A percentile compares a stretch with the other conserved stretches of the same genome.
Conservation (phyloP, 768 basidiomycete species). For the Exidia glandulosa region DNA sequence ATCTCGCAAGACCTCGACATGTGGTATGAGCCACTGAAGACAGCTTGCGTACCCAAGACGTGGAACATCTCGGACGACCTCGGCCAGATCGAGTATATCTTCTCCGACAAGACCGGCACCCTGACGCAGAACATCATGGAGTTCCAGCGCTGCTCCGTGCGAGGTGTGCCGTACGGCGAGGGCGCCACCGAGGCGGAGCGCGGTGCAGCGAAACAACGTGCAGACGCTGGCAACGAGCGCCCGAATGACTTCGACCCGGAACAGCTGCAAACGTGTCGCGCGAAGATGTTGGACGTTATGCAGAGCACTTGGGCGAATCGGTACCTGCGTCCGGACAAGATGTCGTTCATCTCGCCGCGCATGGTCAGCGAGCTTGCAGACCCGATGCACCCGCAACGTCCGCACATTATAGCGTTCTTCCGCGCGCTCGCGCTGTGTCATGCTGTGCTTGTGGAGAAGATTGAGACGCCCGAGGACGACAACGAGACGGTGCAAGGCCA, state of each 20-base stretch:
- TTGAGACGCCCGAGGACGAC: neutral
- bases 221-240: slow-evolving; percentile 54
- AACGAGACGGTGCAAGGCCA: slow-evolving; percentile 13
- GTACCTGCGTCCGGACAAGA: slow-evolving; percentile 65
- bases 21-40: slow-evolving; percentile 84
- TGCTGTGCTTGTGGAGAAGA: slow-evolving; percentile 50
- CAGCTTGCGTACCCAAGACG: slow-evolving; percentile 87
- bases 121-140: slow-evolving; percentile 99
- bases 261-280: slow-evolving; percentile 60
- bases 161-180: slow-evolving; percentile 81
- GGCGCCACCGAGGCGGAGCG: slow-evolving; percentile 92
- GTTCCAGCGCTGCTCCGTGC: slow-evolving; percentile 89
- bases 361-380: slow-evolving; percentile 71
- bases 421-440: slow-evolving; percentile 90
- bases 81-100: slow-evolving; percentile 94
- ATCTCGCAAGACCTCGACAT: slow-evolving; percentile 94
- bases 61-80: slow-evolving; percentile 99
- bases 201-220: slow-evolving; percentile 58
- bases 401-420: slow-evolving; percentile 74
- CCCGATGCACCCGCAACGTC: slow-evolving; percentile 45
- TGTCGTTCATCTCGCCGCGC: slow-evolving; percentile 81
- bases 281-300: slow-evolving; percentile 67
- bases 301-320: slow-evolving; percentile 75
- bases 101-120: slow-evolving; percentile 92
- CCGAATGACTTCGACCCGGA: slow-evolving; percentile 44